Evolutionary conservation across 2,329 filamentous ascomycete genomes (phyloP), one percentile per base, ranked within the genome.

Genomic region (Diaporthe humulicola): DNA sequence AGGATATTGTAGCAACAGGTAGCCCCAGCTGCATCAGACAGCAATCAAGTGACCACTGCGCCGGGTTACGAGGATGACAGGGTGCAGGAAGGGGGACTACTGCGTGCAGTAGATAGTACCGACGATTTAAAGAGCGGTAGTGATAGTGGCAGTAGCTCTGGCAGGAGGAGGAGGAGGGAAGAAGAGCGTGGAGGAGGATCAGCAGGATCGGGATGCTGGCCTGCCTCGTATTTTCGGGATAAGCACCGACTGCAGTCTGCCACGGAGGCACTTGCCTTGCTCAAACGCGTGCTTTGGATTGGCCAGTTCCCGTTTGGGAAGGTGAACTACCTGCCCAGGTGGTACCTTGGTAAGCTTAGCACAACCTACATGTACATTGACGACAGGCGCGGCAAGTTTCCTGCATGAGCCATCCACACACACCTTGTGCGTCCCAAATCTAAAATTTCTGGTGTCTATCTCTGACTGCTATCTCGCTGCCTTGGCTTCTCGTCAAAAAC

Each of bases 171-270:
- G 40, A 48, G 28, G 25, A 52, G 36, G 28, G 25, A 52, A 25
- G 48, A 48, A 33, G 40, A 22, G 60, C n/a, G 14, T 17, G 22
- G 12, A 40, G 45, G 4, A 54, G 64, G 48, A 50, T 38, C 25
- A 38, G 64, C 12, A 69, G 64, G 64, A 69, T 67, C 45, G 22
- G 33, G 22, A 67, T 67, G 64, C 64, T 67, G 64, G 64, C 19
- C 64, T 48, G 64, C 64, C 64, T 67, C 64, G 64, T 67, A 67
- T 67, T 67, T 38, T 52, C 45, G 22, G 45, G 64, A 67, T 52
- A 67, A 67, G 45, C 45, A 52, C 45, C 25, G 61, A 33, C 60
- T 66, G 28, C 9, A 33, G 42, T 30, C 25, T 28, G 25, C 38
- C 36, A 60, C 60, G 40, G 25, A 38, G 22, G 22, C 42, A 38